Base-by-base conservation (phyloP, 768 basidiomycete species). In the Paxillus involutus region DNA sequence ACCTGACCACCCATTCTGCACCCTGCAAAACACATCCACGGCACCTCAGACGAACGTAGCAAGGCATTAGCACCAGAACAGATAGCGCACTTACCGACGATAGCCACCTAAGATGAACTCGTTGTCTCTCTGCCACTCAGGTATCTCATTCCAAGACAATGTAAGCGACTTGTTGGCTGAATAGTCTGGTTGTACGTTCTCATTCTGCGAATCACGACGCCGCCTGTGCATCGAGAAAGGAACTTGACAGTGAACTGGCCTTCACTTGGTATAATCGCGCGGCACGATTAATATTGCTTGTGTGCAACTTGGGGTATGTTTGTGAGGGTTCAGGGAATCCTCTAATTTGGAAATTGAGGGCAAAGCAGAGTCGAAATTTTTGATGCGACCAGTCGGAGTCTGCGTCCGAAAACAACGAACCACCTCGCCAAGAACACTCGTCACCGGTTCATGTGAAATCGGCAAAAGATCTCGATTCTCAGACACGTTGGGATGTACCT, bases 51-150 rank as follows among this genome's bases (percentile, higher is more conserved):
- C 30, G 40, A 44, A 43, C 45, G 46, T 47, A 49, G 37, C 56
- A 56, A 55, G 5, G 43, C 47, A 46, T 49, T 26, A 55, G 49
- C 36, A 42, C 42, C 14, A 16, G 48, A 32, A 37, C 32, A 26
- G 44, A 35, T 43, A 39, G 57, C 53, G 50, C 30, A 36, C 74
- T 62, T 62, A 88, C 89, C 81, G 75, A 71, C 88, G 76, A 66
- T 91, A 90, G 2, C 89, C 89, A 35, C 69, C 71, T 53, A 84
- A 37, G 55, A 91, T 89, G 63, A 81, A 86, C 60, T 89, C 86
- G 60, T 90, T 91, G 69, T 90, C 85, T 58, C 73, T 78, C 68
- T 83, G 82, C 86, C 87, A 91, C 33, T 79, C 77, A 39, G 84
- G 81, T 42, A 89, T 73, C 51, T 86, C 82, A 24, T 64, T 55